phyloP scores from a whole-genome alignment of 2,329 filamentous ascomycete genomes.

The Aspergillus eucalypticola region DNA sequence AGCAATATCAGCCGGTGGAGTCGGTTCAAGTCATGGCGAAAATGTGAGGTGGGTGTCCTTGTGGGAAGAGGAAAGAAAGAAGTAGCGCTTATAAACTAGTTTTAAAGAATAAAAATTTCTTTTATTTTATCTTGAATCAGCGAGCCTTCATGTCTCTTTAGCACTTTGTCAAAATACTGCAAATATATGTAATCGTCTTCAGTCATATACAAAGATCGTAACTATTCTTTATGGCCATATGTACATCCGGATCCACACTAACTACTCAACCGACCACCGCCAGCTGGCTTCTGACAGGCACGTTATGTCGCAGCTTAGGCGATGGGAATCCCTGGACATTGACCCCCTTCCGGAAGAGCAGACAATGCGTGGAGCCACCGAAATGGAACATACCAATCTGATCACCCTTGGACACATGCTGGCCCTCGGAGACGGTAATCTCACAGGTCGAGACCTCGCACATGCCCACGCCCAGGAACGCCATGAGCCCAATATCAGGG shows the following conservation, averaged over 20 bases:
- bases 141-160: too few relatives aligned
- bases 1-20: background rate
- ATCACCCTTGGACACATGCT: constrained; percentile 68
- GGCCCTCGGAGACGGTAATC: constrained; percentile 66
- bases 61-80: background rate
- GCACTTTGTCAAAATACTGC: too few relatives aligned
- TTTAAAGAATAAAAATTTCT: too few relatives aligned
- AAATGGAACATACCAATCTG: constrained; percentile 79
- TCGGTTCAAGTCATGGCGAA: background rate
- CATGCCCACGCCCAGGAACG: constrained; percentile 73
- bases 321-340: constrained; percentile 32
- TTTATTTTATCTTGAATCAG: too few relatives aligned
- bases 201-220: too few relatives aligned
- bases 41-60: background rate
- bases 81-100: too few relatives aligned
- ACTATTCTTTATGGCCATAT: background rate
- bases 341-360: constrained; percentile 57
- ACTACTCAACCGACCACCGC: constrained; percentile 16
- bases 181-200: too few relatives aligned
- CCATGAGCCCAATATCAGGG: constrained; percentile 65
- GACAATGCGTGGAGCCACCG: constrained; percentile 69
- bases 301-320: constrained; percentile 25
- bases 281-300: constrained; percentile 29
- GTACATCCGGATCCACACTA: background rate
- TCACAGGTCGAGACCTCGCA: constrained; percentile 74